phyloP scores from a whole-genome alignment of 176 grass and related monocot genomes.

The Aegilops umbellulata region DNA sequence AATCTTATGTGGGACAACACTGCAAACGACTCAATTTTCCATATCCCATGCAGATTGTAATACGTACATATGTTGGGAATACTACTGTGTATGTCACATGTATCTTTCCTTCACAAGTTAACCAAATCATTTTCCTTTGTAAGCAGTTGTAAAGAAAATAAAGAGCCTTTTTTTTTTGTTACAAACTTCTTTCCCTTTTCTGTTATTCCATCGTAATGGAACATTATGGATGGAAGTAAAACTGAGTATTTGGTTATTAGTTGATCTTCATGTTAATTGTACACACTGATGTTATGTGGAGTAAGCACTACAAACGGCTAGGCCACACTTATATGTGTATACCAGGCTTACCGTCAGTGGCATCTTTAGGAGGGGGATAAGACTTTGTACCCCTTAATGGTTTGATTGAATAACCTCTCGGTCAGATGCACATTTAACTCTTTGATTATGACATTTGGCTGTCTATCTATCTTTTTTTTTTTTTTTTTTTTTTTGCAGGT shows the following conservation, averaged over 20 bases:
- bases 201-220: neutral
- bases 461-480: slow-evolving; percentile 7
- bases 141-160: neutral
- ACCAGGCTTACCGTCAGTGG: neutral
- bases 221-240: neutral
- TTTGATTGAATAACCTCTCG: neutral
- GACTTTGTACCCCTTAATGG: neutral
- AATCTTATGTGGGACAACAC: neutral
- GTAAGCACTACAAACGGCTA: neutral
- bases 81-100: neutral
- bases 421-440: neutral
- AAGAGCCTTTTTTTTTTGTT: neutral
- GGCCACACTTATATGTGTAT: too few relatives aligned
- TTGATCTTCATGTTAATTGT: neutral
- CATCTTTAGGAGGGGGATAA: neutral
- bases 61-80: neutral
- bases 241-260: neutral
- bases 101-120: neutral
- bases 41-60: neutral
- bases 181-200: neutral
- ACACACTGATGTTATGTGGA: neutral
- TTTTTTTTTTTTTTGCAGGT: too few relatives aligned
- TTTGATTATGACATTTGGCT: neutral
- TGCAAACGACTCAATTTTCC: neutral
- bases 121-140: neutral